Evolutionary conservation across 2,329 filamentous ascomycete genomes (phyloP).

Genomic region (Phyllosticta citriasiana): DNA sequence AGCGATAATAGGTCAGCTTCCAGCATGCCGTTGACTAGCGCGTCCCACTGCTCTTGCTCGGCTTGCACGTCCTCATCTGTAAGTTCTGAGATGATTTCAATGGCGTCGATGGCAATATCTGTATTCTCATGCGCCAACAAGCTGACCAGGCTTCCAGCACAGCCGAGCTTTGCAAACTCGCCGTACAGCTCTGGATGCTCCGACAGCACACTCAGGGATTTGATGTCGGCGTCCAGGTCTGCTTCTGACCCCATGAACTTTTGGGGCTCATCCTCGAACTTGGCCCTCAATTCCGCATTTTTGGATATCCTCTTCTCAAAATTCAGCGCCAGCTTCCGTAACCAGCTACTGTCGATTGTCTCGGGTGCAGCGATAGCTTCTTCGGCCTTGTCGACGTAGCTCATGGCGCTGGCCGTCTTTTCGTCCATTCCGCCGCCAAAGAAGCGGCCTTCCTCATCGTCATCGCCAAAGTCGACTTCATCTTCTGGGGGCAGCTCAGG

Average conservation of each 20-base stretch:
- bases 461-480: constrained; percentile 45
- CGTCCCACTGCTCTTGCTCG: constrained; percentile 70
- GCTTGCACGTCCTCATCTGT: constrained; percentile 88
- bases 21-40: constrained; percentile 53
- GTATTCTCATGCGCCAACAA: constrained; percentile 91
- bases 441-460: constrained; percentile 90
- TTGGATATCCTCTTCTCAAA: constrained; percentile 88
- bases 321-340: constrained; percentile 67
- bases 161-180: constrained; percentile 69
- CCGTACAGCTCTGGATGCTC: constrained; percentile 77
- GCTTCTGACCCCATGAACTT: constrained; percentile 81
- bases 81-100: constrained; percentile 82
- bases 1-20: constrained; percentile 63
- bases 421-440: constrained; percentile 84
- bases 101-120: constrained; percentile 84
- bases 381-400: constrained; percentile 70
- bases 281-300: constrained; percentile 81
- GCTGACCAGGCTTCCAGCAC: constrained; percentile 62
- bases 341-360: constrained; percentile 74
- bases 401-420: constrained; percentile 54
- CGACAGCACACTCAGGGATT: constrained; percentile 72
- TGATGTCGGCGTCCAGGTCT: constrained; percentile 81
- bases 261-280: constrained; percentile 67
- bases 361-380: constrained; percentile 48
- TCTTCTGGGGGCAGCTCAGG: constrained; percentile 47